Evolutionary conservation across 768 basidiomycete genomes (phyloP).

Genomic region (Agrocybe praecox): DNA sequence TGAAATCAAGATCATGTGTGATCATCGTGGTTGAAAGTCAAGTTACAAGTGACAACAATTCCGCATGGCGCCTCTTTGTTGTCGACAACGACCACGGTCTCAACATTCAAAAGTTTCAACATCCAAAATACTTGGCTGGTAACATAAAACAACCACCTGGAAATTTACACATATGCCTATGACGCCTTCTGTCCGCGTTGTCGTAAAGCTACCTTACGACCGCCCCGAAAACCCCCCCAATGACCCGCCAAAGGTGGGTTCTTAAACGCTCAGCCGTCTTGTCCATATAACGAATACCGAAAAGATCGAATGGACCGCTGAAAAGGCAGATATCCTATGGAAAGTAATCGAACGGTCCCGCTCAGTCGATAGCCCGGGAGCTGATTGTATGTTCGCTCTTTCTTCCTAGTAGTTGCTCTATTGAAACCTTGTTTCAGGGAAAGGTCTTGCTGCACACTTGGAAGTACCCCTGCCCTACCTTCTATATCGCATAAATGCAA

Average conservation of each 20-base stretch:
- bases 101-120: neutral
- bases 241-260: constrained; percentile 72
- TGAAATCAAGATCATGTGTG: constrained; percentile 3
- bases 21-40: constrained; percentile 4
- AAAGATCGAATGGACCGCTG: constrained; percentile 83
- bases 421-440: constrained; percentile 65
- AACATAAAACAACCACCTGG: neutral
- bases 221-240: constrained; percentile 67
- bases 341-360: constrained; percentile 83
- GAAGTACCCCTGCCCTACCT: constrained; percentile 84
- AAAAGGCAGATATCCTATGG: constrained; percentile 87
- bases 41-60: neutral
- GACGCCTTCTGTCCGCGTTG: constrained; percentile 57
- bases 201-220: constrained; percentile 79
- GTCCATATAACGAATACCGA: constrained; percentile 11
- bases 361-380: constrained; percentile 68
- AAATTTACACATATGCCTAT: constrained; percentile 14
- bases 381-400: constrained; percentile 66
- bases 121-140: neutral
- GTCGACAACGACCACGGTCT: neutral
- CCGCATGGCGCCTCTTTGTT: neutral
- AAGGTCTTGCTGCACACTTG: constrained; percentile 77
- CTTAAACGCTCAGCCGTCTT: neutral
- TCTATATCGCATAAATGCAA: constrained; percentile 79
- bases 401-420: neutral